These are phyloP conservation scores for Chaetomium fimeti DNA, from an alignment of 495 filamentous ascomycete genomes.

Conservation along the genomic window DNA sequence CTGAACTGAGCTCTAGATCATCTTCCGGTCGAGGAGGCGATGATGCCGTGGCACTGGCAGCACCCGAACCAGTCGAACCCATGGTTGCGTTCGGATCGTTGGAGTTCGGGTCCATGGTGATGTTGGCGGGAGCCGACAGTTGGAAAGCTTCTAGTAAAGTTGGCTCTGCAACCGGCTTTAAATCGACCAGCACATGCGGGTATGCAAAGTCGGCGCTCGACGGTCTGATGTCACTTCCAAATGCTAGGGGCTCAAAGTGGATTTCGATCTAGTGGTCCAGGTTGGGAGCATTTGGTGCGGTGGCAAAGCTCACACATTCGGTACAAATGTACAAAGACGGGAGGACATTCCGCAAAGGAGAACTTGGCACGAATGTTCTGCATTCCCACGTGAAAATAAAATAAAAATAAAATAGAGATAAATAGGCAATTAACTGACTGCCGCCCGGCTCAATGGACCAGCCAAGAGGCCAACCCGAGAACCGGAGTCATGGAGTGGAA, in stretches of 20 bases:
- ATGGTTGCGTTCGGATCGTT: slow-evolving; percentile 12
- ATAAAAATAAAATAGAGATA: background rate
- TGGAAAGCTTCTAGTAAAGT: background rate
- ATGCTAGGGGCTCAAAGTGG: background rate
- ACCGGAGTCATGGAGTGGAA: slow-evolving; percentile 2
- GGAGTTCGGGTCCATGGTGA: slow-evolving; percentile 21
- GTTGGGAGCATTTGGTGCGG: slow-evolving; percentile 4
- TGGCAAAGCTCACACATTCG: slow-evolving; percentile 10
- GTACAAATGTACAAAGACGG: slow-evolving; percentile 5
- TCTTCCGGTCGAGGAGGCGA: slow-evolving; percentile 8
- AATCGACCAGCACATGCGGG: background rate
- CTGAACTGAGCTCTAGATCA: background rate
- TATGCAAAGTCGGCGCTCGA: slow-evolving; percentile 2
- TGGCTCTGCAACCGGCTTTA: background rate
- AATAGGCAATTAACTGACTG: background rate
- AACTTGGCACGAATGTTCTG: background rate
- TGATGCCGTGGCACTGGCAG: background rate
- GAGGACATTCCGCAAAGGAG: background rate
- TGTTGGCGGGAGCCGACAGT: slow-evolving; percentile 2
- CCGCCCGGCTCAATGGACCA: slow-evolving; percentile 11
- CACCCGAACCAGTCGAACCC: background rate
- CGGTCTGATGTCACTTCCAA: background rate
- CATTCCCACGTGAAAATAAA: slow-evolving; percentile 7
- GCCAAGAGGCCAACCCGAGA: slow-evolving; percentile 8
- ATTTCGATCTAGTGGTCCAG: background rate